Evolutionary conservation across 2,329 filamentous ascomycete species (phyloP).

Genomic region (Xylaria sp.): DNA sequence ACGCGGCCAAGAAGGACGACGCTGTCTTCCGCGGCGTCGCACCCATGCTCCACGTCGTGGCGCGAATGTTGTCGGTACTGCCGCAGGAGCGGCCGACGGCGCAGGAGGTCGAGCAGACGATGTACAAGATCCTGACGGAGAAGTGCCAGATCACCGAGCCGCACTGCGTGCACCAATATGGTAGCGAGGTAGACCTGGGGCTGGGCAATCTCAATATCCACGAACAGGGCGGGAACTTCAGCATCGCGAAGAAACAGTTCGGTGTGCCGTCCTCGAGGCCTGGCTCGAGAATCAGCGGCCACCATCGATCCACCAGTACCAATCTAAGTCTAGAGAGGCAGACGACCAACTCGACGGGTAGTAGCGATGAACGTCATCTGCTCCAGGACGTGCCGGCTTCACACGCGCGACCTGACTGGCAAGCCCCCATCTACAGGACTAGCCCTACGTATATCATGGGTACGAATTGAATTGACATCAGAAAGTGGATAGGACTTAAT

Average conservation of each 20-base stretch:
- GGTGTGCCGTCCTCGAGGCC: conserved; percentile 39
- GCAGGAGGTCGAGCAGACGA: conserved; percentile 60
- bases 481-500: neutral
- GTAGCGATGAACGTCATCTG: conserved; percentile 22
- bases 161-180: conserved; percentile 64
- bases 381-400: conserved; percentile 17
- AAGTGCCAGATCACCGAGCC: conserved; percentile 59
- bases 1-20: conserved; percentile 63
- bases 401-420: conserved; percentile 51
- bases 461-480: conserved; percentile 12
- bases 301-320: conserved; percentile 44
- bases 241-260: conserved; percentile 47
- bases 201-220: conserved; percentile 49
- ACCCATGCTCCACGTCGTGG: conserved; percentile 63
- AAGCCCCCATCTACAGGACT: conserved; percentile 53
- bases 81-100: conserved; percentile 65
- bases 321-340: conserved; percentile 40
- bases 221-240: conserved; percentile 45
- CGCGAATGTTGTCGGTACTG: conserved; percentile 63
- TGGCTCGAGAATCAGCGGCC: conserved; percentile 34
- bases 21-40: conserved; percentile 61
- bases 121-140: conserved; percentile 64
- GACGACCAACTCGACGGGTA: conserved; percentile 17
- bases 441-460: conserved; percentile 30
- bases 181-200: conserved; percentile 45